Percentiles rank a stretch among this genome's conserved stretches.
These are phyloP conservation scores for Aspergillus ellipticus DNA, from an alignment of 495 filamentous ascomycete species.

Conservation along the genomic window DNA sequence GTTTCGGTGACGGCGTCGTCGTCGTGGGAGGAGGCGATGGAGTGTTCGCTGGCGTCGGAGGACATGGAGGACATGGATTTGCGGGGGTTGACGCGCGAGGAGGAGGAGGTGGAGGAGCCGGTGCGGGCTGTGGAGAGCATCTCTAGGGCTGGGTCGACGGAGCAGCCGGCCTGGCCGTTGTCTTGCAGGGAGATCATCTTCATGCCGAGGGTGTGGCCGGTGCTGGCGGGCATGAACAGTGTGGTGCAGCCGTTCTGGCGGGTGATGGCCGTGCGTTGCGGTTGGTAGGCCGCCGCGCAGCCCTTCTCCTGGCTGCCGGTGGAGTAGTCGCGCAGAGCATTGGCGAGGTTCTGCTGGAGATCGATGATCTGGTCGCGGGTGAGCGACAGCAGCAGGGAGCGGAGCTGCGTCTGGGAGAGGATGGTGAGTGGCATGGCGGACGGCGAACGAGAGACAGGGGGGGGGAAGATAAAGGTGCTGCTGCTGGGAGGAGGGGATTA, in stretches of 20 bases:
- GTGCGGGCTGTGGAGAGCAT: slow-evolving; percentile 3
- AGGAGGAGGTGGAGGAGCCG: slow-evolving; percentile 13
- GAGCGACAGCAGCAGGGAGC: slow-evolving; percentile 66
- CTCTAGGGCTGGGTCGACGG: slow-evolving; percentile 23
- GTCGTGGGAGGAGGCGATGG: slow-evolving; percentile 36
- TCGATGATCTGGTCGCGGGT: slow-evolving; percentile 61
- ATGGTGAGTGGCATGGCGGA: slow-evolving; percentile 69
- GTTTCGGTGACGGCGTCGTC: slow-evolving; percentile 17
- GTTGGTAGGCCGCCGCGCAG: slow-evolving; percentile 66
- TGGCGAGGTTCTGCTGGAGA: slow-evolving; percentile 62
- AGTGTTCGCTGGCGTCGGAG: slow-evolving; percentile 39
- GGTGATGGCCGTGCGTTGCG: slow-evolving; percentile 67
- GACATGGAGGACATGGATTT: slow-evolving; percentile 37
- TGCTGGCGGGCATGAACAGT: slow-evolving; percentile 85
- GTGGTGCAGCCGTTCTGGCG: slow-evolving; percentile 72
- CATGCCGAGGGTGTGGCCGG: slow-evolving; percentile 54
- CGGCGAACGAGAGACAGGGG: not conserved
- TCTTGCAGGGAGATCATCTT: slow-evolving; percentile 58
- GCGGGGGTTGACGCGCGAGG: slow-evolving; percentile 15
- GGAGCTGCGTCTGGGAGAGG: slow-evolving; percentile 68
- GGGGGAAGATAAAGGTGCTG: not conserved
- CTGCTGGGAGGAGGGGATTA: not conserved
- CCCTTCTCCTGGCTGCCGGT: slow-evolving; percentile 58
- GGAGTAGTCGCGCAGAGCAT: slow-evolving; percentile 79
- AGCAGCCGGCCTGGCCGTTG: slow-evolving; percentile 30